Conservation (phyloP, 2,329 filamentous ascomycete species). For the Chlorencoelia australis region DNA sequence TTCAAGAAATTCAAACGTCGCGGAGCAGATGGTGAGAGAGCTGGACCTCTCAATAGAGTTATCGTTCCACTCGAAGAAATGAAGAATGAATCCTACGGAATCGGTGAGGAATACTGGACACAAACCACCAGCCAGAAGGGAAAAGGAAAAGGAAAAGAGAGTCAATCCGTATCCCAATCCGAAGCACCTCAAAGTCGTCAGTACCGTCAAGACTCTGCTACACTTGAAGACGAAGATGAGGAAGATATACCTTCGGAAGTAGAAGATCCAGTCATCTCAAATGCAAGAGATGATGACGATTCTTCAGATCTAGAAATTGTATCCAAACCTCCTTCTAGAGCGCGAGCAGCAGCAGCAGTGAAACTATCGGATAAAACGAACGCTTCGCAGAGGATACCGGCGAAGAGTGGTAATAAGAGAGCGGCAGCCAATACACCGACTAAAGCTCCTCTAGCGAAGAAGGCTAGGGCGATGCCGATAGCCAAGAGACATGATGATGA, state of each 20-base stretch:
- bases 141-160: constrained; percentile 19
- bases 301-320: constrained; percentile 12
- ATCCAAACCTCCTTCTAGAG: no score
- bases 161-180: constrained; percentile 8
- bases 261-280: no score
- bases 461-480: constrained; percentile 9
- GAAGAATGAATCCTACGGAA: constrained; percentile 44
- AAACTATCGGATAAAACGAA: constrained; percentile 11
- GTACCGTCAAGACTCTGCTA: no score
- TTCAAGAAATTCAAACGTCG: constrained; percentile 78
- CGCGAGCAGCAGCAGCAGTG: no score
- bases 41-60: constrained; percentile 23
- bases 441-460: constrained; percentile 21
- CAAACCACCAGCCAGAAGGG: constrained; percentile 29
- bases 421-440: constrained; percentile 14
- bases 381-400: constrained; percentile 5
- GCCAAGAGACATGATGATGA: constrained; percentile 18
- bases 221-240: constrained; percentile 7
- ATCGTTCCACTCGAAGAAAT: constrained; percentile 57
- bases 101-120: constrained; percentile 49
- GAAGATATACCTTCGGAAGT: neutral
- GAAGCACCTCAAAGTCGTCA: no score
- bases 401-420: constrained; percentile 14
- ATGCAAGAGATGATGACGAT: no score
- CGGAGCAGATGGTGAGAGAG: constrained; percentile 35